Evolutionary conservation across 768 basidiomycete species (phyloP), one percentile per base, ranked within the genome.

Genomic region (Xanthoconium purpureum): DNA sequence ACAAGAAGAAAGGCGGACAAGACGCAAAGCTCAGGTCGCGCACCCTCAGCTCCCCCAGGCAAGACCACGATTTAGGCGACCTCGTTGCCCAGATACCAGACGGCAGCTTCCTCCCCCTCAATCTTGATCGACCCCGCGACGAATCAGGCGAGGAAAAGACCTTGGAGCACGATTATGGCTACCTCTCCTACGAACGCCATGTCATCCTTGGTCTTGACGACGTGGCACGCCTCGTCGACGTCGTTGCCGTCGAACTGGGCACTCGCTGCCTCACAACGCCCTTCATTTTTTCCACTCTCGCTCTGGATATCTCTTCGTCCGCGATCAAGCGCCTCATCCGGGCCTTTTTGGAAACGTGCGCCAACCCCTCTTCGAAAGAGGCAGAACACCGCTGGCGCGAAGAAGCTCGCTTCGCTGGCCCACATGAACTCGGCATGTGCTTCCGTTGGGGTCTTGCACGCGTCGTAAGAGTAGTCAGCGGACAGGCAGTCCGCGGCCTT

Each of bases 371-470:
- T 10, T 71, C 69, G 12, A 3, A 39, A 30, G 75, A 75, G 13
- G 81, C 79, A 9, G 85, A 88, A 46, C 64, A 63, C 28, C 77
- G 78, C 50, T 91, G 87, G 85, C 78, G 82, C 42, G 87, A 93
- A 62, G 94, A 98, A 67, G 87, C 93, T 2, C 75, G 77, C 35
- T 91, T 96, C 65, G 90, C 93, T 0, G 86, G 84, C 6, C 87
- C 91, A 12, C 87, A 95, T 58, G 91, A 97, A 65, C 77, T 98
- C 14, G 94, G 88, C 6, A 94, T 95, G 87, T 84, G 88, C 64
- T 77, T 98, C 33, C 85, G 95, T 24, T 99, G 97, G 97, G 92
- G 87, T 33, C 80, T 98, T 6, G 89, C 86, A 3, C 77, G 94
- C 28, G 83, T 92, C 45, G 81, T 91, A 36, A 73, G 92, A 46